Conservation (phyloP, 305 asterid species). For the Fraxinus angustifolia region DNA sequence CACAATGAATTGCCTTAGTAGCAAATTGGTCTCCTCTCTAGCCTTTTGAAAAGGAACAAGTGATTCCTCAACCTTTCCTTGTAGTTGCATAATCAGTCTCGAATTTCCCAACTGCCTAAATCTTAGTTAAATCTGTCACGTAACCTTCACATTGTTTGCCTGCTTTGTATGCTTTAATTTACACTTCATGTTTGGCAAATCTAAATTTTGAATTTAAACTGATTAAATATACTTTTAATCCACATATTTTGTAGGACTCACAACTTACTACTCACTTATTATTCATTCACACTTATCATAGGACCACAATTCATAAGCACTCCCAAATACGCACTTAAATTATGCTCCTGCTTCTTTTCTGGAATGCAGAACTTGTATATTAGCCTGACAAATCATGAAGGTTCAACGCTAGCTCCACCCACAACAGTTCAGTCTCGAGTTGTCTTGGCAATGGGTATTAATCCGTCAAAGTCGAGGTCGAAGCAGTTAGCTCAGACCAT, state of each 20-base stretch:
- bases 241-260: neutral
- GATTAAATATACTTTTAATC: neutral
- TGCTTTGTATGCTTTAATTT: neutral
- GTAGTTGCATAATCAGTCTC: neutral
- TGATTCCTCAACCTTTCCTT: neutral
- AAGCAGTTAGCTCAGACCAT: slow-evolving; percentile 86
- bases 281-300: neutral
- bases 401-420: slow-evolving; percentile 69
- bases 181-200: neutral
- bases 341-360: slow-evolving; percentile 12
- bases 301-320: neutral
- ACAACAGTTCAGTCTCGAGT: slow-evolving; percentile 73
- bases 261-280: neutral
- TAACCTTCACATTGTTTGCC: neutral
- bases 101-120: neutral
- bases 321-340: neutral
- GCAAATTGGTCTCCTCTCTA: neutral
- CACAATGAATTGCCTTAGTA: neutral
- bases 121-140: neutral
- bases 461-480: slow-evolving; percentile 57
- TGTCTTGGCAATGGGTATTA: slow-evolving; percentile 60
- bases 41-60: neutral
- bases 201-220: neutral
- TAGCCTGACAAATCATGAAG: slow-evolving; percentile 61
- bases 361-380: slow-evolving; percentile 73